Percentiles rank a stretch among this genome's conserved stretches.
Evolutionary conservation across 2,329 filamentous ascomycete genomes (phyloP).

Genomic region (Aspergillaceae sp.): DNA sequence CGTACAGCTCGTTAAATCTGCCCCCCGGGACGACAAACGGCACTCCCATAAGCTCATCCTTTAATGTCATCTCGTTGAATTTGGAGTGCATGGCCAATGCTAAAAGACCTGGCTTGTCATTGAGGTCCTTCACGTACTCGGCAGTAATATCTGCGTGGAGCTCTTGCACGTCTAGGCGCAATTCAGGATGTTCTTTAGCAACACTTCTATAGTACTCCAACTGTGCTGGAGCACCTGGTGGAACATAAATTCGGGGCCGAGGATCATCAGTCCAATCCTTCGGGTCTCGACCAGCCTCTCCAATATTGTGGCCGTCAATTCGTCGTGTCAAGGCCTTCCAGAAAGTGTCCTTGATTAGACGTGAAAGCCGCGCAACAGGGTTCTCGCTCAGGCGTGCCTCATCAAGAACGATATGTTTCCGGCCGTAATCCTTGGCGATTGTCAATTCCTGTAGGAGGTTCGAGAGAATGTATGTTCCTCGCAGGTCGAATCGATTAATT

Average conservation of each 20-base stretch:
- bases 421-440: slow-evolving; percentile 80
- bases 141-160: slow-evolving; percentile 66
- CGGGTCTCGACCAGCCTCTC: slow-evolving; percentile 75
- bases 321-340: slow-evolving; percentile 85
- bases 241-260: slow-evolving; percentile 84
- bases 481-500: slow-evolving; percentile 78
- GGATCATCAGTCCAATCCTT: slow-evolving; percentile 94
- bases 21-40: slow-evolving; percentile 97
- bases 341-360: slow-evolving; percentile 81
- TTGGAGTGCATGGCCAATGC: slow-evolving; percentile 81
- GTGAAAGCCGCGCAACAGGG: slow-evolving; percentile 76
- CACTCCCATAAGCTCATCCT: slow-evolving; percentile 65
- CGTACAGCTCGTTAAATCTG: slow-evolving; percentile 95
- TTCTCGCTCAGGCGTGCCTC: slow-evolving; percentile 91
- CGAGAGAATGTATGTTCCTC: slow-evolving; percentile 94
- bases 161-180: slow-evolving; percentile 77
- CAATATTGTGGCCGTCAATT: slow-evolving; percentile 74
- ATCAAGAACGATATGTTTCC: slow-evolving; percentile 82
- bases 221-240: slow-evolving; percentile 74
- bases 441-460: slow-evolving; percentile 93
- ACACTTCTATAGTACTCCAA: slow-evolving; percentile 79
- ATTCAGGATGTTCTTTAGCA: slow-evolving; percentile 67
- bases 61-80: slow-evolving; percentile 56
- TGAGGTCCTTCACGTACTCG: slow-evolving; percentile 72
- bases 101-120: slow-evolving; percentile 77